Evolutionary conservation across 345 rosid genomes (phyloP).

Genomic region (Heritiera fomes): DNA sequence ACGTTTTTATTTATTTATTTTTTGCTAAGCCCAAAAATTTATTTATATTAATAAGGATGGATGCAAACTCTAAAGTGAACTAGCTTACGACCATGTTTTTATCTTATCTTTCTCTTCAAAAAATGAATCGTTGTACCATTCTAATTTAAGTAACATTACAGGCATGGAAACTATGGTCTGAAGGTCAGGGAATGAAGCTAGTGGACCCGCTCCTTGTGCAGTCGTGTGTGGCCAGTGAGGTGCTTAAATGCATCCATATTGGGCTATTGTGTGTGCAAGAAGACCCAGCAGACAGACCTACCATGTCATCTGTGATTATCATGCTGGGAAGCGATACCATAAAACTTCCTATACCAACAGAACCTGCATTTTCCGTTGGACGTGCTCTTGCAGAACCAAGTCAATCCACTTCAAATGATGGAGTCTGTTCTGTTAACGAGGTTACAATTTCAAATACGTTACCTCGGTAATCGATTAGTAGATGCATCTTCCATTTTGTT

Average conservation of each 20-base stretch:
- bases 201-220: slow-evolving; percentile 1
- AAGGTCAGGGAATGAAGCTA: slow-evolving; percentile 16
- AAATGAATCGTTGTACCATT: background rate
- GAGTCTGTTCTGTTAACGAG: slow-evolving; percentile 12
- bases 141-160: slow-evolving; percentile 5
- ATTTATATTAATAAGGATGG: too few relatives aligned
- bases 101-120: background rate
- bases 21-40: too few relatives aligned
- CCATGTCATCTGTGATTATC: slow-evolving; percentile 20
- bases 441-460: slow-evolving; percentile 10
- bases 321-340: slow-evolving; percentile 30
- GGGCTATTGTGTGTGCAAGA: slow-evolving; percentile 25
- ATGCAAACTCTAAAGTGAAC: too few relatives aligned
- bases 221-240: slow-evolving; percentile 18
- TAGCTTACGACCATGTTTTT: too few relatives aligned
- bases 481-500: too few relatives aligned
- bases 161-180: slow-evolving; percentile 35
- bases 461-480: slow-evolving; percentile 14
- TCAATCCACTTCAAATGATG: background rate
- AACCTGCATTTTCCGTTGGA: slow-evolving; percentile 31
- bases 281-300: slow-evolving; percentile 26
- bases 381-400: slow-evolving; percentile 8
- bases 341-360: slow-evolving; percentile 28
- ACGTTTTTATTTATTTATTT: slow-evolving; percentile 11
- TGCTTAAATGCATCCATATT: slow-evolving; percentile 26